phyloP scores from a whole-genome alignment of 768 basidiomycete genomes.

The Tricholoma furcatifolium region DNA sequence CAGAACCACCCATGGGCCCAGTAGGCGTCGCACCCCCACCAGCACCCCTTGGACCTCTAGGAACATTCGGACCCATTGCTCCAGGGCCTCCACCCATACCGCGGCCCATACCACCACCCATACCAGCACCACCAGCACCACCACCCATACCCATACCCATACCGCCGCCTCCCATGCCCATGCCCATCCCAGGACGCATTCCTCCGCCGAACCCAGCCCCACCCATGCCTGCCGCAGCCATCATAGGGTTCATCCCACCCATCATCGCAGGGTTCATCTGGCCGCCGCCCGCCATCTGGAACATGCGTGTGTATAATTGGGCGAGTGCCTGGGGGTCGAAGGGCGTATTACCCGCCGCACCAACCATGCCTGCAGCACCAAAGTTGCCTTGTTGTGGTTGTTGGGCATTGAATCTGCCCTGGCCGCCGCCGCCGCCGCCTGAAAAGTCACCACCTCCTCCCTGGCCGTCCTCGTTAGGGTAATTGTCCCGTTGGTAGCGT shows the following conservation, averaged over 20 bases:
- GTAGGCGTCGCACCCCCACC: constrained; percentile 42
- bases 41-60: constrained; percentile 63
- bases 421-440: constrained; percentile 17
- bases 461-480: constrained; percentile 46
- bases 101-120: constrained; percentile 38
- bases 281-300: constrained; percentile 70
- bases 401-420: constrained; percentile 23
- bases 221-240: constrained; percentile 12
- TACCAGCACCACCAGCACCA: constrained; percentile 29
- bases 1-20: constrained; percentile 44
- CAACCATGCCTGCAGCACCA: constrained; percentile 22
- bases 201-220: constrained; percentile 7
- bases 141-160: constrained; percentile 41
- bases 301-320: constrained; percentile 93
- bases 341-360: constrained; percentile 47
- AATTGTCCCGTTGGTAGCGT: constrained; percentile 72
- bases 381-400: constrained; percentile 39
- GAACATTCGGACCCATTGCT: constrained; percentile 56
- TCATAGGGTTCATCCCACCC: constrained; percentile 39
- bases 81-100: constrained; percentile 40
- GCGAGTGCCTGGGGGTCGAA: constrained; percentile 95
- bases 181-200: constrained; percentile 33
- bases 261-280: constrained; percentile 61
- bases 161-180: constrained; percentile 32
- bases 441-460: constrained; percentile 24